phyloP scores from a whole-genome alignment of 2,329 filamentous ascomycete genomes.

The Neopestalotiopsis sp. region DNA sequence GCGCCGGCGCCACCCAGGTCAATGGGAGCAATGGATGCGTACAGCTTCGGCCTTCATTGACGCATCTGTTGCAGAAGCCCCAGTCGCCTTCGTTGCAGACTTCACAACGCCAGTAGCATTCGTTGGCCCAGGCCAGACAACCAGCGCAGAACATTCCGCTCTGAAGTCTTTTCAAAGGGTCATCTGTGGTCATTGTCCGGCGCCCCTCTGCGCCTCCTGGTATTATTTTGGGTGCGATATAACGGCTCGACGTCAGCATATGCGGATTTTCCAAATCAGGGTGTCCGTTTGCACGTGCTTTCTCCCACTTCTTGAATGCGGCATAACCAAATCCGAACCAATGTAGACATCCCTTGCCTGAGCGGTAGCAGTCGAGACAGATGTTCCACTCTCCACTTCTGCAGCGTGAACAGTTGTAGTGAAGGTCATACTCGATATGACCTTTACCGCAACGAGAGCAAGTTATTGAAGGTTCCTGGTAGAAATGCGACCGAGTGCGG shows the following conservation, averaged over 20 bases:
- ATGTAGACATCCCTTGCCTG: constrained; percentile 77
- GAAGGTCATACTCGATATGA: constrained; percentile 83
- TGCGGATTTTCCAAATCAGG: constrained; percentile 56
- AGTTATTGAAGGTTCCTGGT: constrained; percentile 72
- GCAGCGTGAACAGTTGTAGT: constrained; percentile 82
- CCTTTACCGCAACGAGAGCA: constrained; percentile 74
- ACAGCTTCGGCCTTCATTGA: constrained; percentile 82
- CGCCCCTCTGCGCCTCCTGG: constrained; percentile 61
- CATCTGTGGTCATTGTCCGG: constrained; percentile 66
- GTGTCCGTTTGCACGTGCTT: constrained; percentile 46
- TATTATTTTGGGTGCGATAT: constrained; percentile 53
- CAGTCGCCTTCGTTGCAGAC: constrained; percentile 90
- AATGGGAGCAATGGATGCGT: constrained; percentile 82
- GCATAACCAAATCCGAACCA: constrained; percentile 88
- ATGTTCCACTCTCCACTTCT: constrained; percentile 76
- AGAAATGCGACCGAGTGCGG: constrained; percentile 56
- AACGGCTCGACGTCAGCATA: constrained; percentile 63
- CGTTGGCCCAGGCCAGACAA: constrained; percentile 76
- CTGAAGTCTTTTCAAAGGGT: constrained; percentile 72
- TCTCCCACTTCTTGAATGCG: constrained; percentile 72
- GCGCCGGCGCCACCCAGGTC: constrained; percentile 58
- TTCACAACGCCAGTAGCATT: constrained; percentile 90
- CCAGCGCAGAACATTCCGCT: constrained; percentile 84
- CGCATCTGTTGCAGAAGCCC: constrained; percentile 90
- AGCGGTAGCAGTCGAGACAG: constrained; percentile 81